phyloP scores from a whole-genome alignment of 176 grass and related monocot genomes.

The Juncus effusus region DNA sequence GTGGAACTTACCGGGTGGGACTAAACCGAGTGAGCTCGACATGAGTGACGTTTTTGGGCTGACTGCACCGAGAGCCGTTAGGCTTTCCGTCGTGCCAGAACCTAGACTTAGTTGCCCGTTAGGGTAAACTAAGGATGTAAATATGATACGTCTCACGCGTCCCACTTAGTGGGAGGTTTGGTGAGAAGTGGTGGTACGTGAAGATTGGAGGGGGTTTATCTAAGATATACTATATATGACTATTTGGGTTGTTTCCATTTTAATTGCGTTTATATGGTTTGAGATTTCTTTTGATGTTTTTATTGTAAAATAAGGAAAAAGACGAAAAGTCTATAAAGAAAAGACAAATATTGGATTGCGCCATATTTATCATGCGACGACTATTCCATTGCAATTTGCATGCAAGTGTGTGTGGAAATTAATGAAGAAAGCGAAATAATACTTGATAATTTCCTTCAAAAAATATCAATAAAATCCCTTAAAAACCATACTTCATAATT shows the following conservation, averaged over 20 bases:
- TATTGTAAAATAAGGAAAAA: constrained; percentile 11
- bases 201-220: too few relatives aligned
- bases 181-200: not conserved
- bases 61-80: constrained; percentile 62
- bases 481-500: too few relatives aligned
- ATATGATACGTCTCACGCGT: not conserved
- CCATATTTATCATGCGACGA: not conserved
- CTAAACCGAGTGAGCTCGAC: constrained; percentile 80
- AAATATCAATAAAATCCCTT: too few relatives aligned
- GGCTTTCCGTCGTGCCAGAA: constrained; percentile 61
- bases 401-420: too few relatives aligned
- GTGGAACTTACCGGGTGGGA: constrained; percentile 63
- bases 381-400: too few relatives aligned
- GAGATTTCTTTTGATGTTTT: not conserved
- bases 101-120: constrained; percentile 49
- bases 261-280: not conserved
- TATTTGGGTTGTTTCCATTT: constrained; percentile 4
- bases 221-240: constrained; percentile 8
- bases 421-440: too few relatives aligned
- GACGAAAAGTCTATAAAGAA: not conserved
- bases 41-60: constrained; percentile 88
- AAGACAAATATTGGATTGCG: not conserved
- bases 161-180: constrained; percentile 6
- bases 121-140: constrained; percentile 2
- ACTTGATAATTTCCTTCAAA: too few relatives aligned